phyloP scores from a whole-genome alignment of 2,329 filamentous ascomycete species.

The Fusarium globosum region DNA sequence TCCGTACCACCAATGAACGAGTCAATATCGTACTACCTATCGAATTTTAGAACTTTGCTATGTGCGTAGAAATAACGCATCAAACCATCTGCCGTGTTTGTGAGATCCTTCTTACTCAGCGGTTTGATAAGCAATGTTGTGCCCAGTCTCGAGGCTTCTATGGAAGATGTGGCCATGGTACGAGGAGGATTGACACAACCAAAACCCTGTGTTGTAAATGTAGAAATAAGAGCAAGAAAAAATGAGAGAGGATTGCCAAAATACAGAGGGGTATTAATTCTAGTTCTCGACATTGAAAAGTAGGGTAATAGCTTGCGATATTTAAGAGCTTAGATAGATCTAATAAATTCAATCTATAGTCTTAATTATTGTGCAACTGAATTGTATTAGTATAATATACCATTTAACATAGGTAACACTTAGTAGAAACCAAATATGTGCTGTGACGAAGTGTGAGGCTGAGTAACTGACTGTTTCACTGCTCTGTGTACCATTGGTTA shows the following conservation, averaged over 20 bases:
- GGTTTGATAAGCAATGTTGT: background rate
- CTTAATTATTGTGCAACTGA: accelerated
- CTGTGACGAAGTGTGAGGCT: accelerated
- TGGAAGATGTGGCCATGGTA: background rate
- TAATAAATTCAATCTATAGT: accelerated
- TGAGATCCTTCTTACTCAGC: background rate
- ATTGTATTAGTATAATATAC: accelerated
- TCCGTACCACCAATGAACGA: accelerated
- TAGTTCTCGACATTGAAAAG: accelerated
- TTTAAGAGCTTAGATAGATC: too few relatives aligned
- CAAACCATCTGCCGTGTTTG: background rate
- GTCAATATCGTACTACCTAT: too few relatives aligned
- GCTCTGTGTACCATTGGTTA: accelerated
- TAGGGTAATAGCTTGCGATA: accelerated
- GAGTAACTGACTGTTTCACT: background rate
- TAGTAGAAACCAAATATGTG: background rate
- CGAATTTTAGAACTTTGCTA: accelerated
- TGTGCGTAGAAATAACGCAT: background rate
- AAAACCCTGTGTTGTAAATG: background rate
- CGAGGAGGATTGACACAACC: background rate
- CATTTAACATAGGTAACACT: accelerated
- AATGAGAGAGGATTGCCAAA: background rate
- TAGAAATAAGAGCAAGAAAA: background rate
- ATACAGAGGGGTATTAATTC: accelerated
- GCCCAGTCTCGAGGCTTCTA: background rate